Percentiles rank a stretch among this genome's conserved stretches.
phyloP scores from a whole-genome alignment of 495 filamentous ascomycete species.

The Penicillium desertorum region DNA sequence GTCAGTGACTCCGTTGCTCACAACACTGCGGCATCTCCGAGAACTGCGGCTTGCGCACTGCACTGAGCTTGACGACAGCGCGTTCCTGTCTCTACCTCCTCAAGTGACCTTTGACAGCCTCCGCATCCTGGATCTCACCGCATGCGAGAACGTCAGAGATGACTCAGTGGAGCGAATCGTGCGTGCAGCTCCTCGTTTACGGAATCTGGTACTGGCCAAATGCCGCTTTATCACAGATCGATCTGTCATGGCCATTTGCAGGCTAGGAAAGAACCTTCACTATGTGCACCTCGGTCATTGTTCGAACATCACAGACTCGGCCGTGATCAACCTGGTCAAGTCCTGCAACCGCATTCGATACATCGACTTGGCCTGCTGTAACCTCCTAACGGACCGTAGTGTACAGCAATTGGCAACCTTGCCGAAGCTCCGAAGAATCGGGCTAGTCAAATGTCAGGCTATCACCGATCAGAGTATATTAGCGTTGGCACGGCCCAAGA shows the following conservation, averaged over 20 bases:
- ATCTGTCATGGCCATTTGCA: conserved; percentile 81
- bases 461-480: conserved; percentile 89
- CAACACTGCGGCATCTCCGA: conserved; percentile 73
- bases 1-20: conserved; percentile 74
- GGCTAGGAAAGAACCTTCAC: conserved; percentile 91
- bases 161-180: conserved; percentile 85
- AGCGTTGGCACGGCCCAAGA: conserved; percentile 67
- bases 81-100: conserved; percentile 77
- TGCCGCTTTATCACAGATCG: conserved; percentile 89
- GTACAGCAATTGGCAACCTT: conserved; percentile 81
- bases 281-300: conserved; percentile 97
- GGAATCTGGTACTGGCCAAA: conserved; percentile 92
- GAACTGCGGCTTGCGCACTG: conserved; percentile 88
- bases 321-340: conserved; percentile 78
- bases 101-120: conserved; percentile 72
- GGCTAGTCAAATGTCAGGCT: conserved; percentile 85
- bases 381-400: conserved; percentile 81
- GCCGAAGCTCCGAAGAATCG: conserved; percentile 91
- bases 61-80: conserved; percentile 73
- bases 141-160: conserved; percentile 78
- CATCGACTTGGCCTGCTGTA: conserved; percentile 95
- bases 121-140: conserved; percentile 91
- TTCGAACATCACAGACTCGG: conserved; percentile 80
- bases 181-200: conserved; percentile 77
- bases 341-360: conserved; percentile 93